Conservation (phyloP, 805 yeast genomes). For the Wickerhamiella alocasiicola region DNA sequence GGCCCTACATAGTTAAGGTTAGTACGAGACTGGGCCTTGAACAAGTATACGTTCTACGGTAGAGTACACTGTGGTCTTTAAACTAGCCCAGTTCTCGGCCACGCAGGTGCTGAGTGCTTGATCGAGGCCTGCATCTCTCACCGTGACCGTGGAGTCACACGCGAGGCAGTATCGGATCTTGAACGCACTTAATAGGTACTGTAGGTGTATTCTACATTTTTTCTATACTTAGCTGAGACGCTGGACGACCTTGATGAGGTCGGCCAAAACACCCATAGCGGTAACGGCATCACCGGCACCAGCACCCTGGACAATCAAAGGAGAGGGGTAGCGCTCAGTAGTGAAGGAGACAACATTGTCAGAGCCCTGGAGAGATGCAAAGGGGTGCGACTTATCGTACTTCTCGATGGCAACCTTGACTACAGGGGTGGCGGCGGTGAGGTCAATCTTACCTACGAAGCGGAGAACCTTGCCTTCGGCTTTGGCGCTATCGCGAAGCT, state of each 20-base stretch:
- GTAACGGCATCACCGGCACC: conserved; percentile 73
- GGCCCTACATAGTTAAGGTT: too few species aligned
- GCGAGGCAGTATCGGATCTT: too few species aligned
- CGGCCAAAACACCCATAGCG: conserved; percentile 88
- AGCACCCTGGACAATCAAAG: conserved; percentile 94
- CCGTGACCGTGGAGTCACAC: too few species aligned
- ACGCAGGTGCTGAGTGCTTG: too few species aligned
- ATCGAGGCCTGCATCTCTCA: too few species aligned
- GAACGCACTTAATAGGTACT: too few species aligned
- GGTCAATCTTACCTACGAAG: conserved; percentile 84
- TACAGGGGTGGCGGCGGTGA: conserved; percentile 37
- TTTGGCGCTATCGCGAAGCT: conserved; percentile 69
- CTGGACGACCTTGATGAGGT: conserved; percentile 82
- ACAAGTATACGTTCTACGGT: too few species aligned
- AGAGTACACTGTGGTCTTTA: too few species aligned
- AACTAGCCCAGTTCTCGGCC: too few species aligned
- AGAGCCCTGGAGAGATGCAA: conserved; percentile 89
- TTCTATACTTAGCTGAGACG: too few species aligned
- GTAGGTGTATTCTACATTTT: too few species aligned
- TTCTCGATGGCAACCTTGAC: conserved; percentile 82
- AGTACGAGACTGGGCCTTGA: too few species aligned
- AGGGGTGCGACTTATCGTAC: conserved; percentile 83
- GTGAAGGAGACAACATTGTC: conserved; percentile 90
- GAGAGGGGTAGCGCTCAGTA: conserved; percentile 85
- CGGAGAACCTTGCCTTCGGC: conserved; percentile 77